A percentile compares a stretch with the other conserved stretches of the same genome.
Conservation (phyloP, 345 rosid species). For the Sisymbrium irio region DNA sequence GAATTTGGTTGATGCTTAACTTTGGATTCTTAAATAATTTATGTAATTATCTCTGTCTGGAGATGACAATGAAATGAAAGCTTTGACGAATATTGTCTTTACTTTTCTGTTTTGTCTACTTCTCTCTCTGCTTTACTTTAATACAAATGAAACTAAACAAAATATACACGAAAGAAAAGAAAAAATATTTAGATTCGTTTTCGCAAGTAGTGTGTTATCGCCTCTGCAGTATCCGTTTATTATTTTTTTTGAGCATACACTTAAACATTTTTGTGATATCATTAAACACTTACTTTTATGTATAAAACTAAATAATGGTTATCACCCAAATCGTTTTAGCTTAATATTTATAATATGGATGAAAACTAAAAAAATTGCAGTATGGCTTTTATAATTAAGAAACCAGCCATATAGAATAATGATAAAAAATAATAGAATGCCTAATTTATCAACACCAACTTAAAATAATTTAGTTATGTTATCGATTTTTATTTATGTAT, state of each 20-base stretch:
- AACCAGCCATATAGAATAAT: no score
- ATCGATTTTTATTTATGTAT: no score
- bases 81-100: constrained; percentile 9
- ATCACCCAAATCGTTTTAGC: neutral
- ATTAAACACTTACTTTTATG: neutral
- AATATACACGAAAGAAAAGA: neutral
- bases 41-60: neutral
- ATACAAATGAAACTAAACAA: neutral
- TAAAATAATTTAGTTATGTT: no score
- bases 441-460: no score
- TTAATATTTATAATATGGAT: no score
- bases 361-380: no score
- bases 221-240: neutral
- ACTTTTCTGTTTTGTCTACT: constrained; percentile 15
- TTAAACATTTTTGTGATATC: neutral
- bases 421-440: no score
- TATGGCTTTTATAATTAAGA: no score
- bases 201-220: neutral
- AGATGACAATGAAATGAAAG: constrained; percentile 14
- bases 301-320: neutral
- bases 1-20: neutral
- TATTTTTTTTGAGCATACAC: neutral
- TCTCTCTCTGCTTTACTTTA: constrained; percentile 3
- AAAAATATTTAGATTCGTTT: neutral
- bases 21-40: neutral